These are phyloP conservation scores for Populus tomentosa DNA, from an alignment of 441 rosid species.

Conservation along the genomic window DNA sequence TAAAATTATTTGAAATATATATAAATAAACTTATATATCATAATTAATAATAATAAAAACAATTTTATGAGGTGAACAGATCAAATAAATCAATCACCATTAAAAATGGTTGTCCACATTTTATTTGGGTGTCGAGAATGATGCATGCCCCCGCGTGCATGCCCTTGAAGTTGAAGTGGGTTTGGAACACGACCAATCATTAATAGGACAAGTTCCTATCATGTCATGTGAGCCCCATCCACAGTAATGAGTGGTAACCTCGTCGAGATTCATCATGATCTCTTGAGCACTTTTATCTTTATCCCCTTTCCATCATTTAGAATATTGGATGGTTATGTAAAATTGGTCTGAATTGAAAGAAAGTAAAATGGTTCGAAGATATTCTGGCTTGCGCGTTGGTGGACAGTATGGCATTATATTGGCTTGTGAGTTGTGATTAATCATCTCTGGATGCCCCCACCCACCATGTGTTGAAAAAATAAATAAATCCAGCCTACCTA, in stretches of 20 bases:
- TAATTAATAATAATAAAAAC: no score
- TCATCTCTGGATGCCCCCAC: no score
- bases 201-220: constrained; percentile 4
- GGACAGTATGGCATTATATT: no score
- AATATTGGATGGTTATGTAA: not conserved
- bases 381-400: not conserved
- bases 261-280: not conserved
- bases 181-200: constrained; percentile 14
- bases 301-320: not conserved
- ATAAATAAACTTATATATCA: no score
- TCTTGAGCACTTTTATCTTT: not conserved
- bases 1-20: no score
- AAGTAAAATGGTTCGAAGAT: not conserved
- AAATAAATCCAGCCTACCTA: no score
- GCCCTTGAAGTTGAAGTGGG: not conserved
- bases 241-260: constrained; percentile 13
- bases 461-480: no score
- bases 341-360: not conserved
- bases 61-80: no score
- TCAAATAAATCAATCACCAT: no score
- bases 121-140: not conserved
- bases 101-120: no score
- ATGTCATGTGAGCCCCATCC: constrained; percentile 16
- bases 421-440: no score
- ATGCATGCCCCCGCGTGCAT: not conserved